These are phyloP conservation scores for Micractinium sp. DNA, from an alignment of 139 green algal genomes.

Conservation along the genomic window DNA sequence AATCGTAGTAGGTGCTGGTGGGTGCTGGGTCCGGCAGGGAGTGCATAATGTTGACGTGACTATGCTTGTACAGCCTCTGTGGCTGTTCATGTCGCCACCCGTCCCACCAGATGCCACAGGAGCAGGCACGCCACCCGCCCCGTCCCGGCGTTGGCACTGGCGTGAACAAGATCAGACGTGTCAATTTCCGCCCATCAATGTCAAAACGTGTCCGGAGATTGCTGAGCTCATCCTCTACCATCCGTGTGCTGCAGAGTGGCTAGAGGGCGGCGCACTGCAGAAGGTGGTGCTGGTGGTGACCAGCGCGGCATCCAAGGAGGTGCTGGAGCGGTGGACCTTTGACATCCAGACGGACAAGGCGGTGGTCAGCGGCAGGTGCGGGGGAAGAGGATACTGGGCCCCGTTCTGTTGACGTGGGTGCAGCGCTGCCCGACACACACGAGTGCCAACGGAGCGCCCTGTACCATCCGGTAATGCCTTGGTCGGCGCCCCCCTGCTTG, in stretches of 20 bases:
- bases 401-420: not conserved
- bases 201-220: too few relatives aligned
- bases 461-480: not conserved
- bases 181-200: not conserved
- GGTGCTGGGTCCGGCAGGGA: not conserved
- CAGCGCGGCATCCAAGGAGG: slow-evolving; percentile 65
- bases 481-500: too few relatives aligned
- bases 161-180: too few relatives aligned
- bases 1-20: not conserved
- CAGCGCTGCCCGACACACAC: not conserved
- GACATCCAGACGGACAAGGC: slow-evolving; percentile 89
- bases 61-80: not conserved
- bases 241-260: slow-evolving; percentile 78
- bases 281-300: slow-evolving; percentile 94
- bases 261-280: slow-evolving; percentile 83
- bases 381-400: too few relatives aligned
- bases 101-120: not conserved
- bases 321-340: slow-evolving; percentile 97
- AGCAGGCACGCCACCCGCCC: too few relatives aligned
- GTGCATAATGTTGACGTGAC: not conserved
- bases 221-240: not conserved
- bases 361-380: slow-evolving; percentile 64
- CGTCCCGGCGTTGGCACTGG: too few relatives aligned
- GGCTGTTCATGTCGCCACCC: not conserved
- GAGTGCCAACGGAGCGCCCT: not conserved